Evolutionary conservation across 73 alveolate species (phyloP).

Genomic region (Paramecium primaurelia): DNA sequence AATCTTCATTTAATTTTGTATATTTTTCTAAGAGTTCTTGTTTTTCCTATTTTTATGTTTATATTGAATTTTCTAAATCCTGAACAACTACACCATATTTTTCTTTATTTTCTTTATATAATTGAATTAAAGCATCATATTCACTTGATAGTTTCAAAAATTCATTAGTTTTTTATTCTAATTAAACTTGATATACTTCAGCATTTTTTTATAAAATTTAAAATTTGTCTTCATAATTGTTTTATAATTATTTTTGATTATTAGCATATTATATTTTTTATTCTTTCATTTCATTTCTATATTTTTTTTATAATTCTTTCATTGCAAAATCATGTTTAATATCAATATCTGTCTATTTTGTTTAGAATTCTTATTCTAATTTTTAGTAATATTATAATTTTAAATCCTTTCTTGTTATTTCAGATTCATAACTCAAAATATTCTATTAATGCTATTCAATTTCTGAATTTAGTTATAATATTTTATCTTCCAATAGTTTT

Average conservation of each 20-base stretch:
- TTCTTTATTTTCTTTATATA: background rate
- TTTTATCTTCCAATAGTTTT: background rate
- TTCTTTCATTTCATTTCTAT: conserved; percentile 1
- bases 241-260: background rate
- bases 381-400: background rate
- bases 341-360: background rate
- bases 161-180: background rate
- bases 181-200: background rate
- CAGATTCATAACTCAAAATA: background rate
- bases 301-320: background rate
- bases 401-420: background rate
- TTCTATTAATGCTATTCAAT: background rate
- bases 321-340: conserved; percentile 11
- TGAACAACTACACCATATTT: background rate
- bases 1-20: background rate
- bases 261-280: background rate
- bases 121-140: background rate
- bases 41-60: background rate
- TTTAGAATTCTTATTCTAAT: background rate
- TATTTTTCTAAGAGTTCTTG: background rate
- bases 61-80: background rate
- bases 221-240: background rate
- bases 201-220: background rate
- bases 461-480: background rate
- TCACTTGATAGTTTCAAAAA: background rate